phyloP scores from a whole-genome alignment of 169 alveolate genomes.

The Eimeria falciformis region DNA sequence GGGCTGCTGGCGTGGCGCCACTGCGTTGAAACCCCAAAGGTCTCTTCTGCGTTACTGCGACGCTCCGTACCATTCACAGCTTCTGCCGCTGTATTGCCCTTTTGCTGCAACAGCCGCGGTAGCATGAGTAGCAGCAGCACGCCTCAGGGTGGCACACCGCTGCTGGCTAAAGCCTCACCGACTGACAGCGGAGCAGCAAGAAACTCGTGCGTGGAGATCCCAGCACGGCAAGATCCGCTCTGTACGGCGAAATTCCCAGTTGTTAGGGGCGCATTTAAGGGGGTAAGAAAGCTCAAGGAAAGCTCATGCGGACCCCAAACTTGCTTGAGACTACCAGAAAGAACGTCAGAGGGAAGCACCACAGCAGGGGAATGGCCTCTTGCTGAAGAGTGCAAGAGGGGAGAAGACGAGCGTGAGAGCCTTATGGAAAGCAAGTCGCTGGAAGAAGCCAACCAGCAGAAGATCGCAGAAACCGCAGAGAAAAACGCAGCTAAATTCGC shows the following conservation, averaged over 20 bases:
- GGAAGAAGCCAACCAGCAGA: neutral
- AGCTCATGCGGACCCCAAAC: too few species aligned
- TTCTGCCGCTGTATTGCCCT: neutral
- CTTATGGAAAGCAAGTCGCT: neutral
- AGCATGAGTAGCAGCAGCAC: slow-evolving; percentile 22
- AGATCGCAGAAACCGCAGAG: neutral
- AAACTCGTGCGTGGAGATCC: too few species aligned
- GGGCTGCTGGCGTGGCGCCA: slow-evolving; percentile 30
- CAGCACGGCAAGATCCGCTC: too few species aligned
- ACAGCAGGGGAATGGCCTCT: too few species aligned
- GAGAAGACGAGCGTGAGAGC: too few species aligned
- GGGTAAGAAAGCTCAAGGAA: too few species aligned
- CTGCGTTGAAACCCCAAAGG: slow-evolving; percentile 14
- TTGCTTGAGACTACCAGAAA: too few species aligned
- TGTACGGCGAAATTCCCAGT: too few species aligned
- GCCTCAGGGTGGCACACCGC: neutral
- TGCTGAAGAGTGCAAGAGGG: too few species aligned
- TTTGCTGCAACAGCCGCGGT: neutral
- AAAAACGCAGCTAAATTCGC: neutral
- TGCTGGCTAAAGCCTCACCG: too few species aligned
- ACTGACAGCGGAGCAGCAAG: too few species aligned
- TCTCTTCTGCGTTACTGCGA: neutral
- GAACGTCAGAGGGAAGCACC: neutral
- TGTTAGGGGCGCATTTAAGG: too few species aligned
- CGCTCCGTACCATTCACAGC: neutral